phyloP scores from a whole-genome alignment of 805 yeast genomes.

The Saccharomycodes ludwigii region DNA sequence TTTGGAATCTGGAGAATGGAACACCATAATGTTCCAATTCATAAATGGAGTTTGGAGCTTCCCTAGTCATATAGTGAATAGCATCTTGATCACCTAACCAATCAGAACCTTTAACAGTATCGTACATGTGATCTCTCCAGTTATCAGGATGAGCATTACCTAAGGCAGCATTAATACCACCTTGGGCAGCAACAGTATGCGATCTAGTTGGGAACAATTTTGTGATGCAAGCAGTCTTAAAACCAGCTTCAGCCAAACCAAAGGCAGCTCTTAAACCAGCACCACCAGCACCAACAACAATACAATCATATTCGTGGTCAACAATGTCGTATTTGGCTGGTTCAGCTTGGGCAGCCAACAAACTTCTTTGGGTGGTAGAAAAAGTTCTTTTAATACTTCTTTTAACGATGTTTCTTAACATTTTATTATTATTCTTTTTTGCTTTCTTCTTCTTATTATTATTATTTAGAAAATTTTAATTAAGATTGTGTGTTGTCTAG shows the following conservation, averaged over 20 bases:
- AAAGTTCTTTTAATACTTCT: constrained; percentile 1
- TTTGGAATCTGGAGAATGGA: constrained; percentile 94
- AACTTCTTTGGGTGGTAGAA: constrained; percentile 13
- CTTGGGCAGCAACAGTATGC: constrained; percentile 98
- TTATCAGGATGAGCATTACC: constrained; percentile 98
- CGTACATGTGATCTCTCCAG: constrained; percentile 99
- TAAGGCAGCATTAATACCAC: constrained; percentile 97
- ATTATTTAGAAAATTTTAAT: neutral
- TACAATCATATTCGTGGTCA: constrained; percentile 97
- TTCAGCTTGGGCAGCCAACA: too few species aligned
- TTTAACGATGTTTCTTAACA: constrained; percentile 1
- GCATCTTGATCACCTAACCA: constrained; percentile 99
- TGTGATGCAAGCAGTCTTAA: constrained; percentile 93
- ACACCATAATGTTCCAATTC: constrained; percentile 98
- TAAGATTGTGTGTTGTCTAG: too few species aligned
- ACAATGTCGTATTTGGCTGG: constrained; percentile 81
- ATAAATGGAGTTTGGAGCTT: constrained; percentile 90
- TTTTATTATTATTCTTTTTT: neutral
- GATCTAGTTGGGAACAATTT: constrained; percentile 97
- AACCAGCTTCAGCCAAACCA: constrained; percentile 94
- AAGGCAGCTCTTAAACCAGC: constrained; percentile 98
- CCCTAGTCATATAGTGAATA: constrained; percentile 97
- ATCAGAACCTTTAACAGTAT: constrained; percentile 97
- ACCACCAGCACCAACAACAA: constrained; percentile 98
- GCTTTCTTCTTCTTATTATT: neutral